These are phyloP conservation scores for Paraurostyla sp. DNA, from an alignment of 73 alveolate genomes.

Conservation along the genomic window DNA sequence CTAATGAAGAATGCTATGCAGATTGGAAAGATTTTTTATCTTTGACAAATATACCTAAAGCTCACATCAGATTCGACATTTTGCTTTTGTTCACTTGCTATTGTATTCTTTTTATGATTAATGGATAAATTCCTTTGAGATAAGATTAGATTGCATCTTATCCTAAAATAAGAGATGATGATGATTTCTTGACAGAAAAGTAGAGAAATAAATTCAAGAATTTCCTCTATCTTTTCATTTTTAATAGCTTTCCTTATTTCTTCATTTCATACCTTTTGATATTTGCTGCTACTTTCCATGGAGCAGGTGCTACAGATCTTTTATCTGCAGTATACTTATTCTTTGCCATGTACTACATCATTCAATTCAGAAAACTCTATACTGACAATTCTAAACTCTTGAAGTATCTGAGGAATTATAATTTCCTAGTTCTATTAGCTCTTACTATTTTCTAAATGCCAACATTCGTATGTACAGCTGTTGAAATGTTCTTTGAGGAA, in stretches of 20 bases:
- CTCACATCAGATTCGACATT: slow-evolving; percentile 18
- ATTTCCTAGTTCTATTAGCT: neutral
- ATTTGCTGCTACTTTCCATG: slow-evolving; percentile 49
- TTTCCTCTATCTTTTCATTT: neutral
- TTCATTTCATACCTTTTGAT: slow-evolving; percentile 12
- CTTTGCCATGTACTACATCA: slow-evolving; percentile 38
- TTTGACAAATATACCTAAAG: neutral
- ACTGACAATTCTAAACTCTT: neutral
- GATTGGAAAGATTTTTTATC: slow-evolving; percentile 59
- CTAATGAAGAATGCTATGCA: neutral
- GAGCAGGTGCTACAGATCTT: slow-evolving; percentile 10
- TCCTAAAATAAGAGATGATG: slow-evolving; percentile 11
- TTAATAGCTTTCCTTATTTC: slow-evolving; percentile 2
- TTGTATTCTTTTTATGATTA: neutral
- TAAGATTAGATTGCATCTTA: neutral
- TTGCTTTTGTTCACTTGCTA: neutral
- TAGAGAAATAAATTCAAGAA: neutral
- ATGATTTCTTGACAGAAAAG: slow-evolving; percentile 8
- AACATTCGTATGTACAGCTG: slow-evolving; percentile 22
- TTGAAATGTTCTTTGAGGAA: neutral
- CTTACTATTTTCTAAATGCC: slow-evolving; percentile 18
- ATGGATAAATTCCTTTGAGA: neutral
- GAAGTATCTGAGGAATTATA: slow-evolving; percentile 7
- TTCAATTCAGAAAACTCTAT: slow-evolving; percentile 36
- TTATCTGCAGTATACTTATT: slow-evolving; percentile 30